Conservation (phyloP, 2,329 filamentous ascomycete genomes). For the Sarocladiaceae sp. region DNA sequence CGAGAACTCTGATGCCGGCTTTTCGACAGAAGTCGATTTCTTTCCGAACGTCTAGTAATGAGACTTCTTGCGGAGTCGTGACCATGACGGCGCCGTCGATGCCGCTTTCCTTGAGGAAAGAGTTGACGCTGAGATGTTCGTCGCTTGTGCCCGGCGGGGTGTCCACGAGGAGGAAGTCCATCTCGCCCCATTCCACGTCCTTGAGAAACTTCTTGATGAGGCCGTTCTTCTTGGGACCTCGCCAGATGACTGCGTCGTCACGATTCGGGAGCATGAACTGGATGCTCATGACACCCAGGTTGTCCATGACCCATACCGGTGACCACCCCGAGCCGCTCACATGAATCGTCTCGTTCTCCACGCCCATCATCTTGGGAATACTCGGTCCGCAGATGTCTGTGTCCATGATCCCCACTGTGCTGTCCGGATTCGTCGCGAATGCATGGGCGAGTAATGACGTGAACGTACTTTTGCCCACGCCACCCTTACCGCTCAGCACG, state of each 20-base stretch:
- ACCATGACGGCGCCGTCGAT: slow-evolving; percentile 92
- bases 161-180: slow-evolving; percentile 90
- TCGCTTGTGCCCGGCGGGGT: slow-evolving; percentile 94
- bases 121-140: slow-evolving; percentile 91
- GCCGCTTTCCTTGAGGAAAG: slow-evolving; percentile 81
- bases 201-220: slow-evolving; percentile 97
- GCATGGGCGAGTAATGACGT: slow-evolving; percentile 82
- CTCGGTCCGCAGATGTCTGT: slow-evolving; percentile 95
- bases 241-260: slow-evolving; percentile 95
- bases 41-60: slow-evolving; percentile 86
- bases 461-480: slow-evolving; percentile 94
- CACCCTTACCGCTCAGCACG: slow-evolving; percentile 89
- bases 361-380: slow-evolving; percentile 99
- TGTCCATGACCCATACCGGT: slow-evolving; percentile 92
- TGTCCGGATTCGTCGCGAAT: slow-evolving; percentile 74
- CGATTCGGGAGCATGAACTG: slow-evolving; percentile 95
- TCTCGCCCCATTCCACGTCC: slow-evolving; percentile 94
- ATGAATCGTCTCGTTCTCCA: slow-evolving; percentile 89
- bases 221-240: slow-evolving; percentile 96
- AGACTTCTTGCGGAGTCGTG: slow-evolving; percentile 91
- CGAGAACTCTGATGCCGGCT: slow-evolving; percentile 80
- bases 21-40: slow-evolving; percentile 98
- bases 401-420: slow-evolving; percentile 90
- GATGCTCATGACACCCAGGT: slow-evolving; percentile 92
- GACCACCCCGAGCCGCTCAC: slow-evolving; percentile 85